These are phyloP conservation scores for Talaromyces stipitatus DNA, from an alignment of 495 filamentous ascomycete species.

Conservation along the genomic window DNA sequence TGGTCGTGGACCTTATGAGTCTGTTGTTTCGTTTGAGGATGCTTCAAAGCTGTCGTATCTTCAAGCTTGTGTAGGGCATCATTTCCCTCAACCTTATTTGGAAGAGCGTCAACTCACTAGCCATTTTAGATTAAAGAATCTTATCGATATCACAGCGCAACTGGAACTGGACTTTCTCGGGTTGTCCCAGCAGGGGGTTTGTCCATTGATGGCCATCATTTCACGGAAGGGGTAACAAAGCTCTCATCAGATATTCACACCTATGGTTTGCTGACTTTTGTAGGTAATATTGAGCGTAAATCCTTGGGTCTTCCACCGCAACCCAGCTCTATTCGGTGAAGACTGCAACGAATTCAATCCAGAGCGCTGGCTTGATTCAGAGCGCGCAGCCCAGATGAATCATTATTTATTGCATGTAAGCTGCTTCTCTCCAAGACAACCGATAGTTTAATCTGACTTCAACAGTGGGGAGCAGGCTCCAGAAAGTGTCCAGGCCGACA, in stretches of 20 bases:
- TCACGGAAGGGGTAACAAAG: too few species aligned
- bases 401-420: slow-evolving; percentile 24
- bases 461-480: slow-evolving; percentile 36
- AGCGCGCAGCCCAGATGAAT: slow-evolving; percentile 22
- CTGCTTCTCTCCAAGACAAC: not conserved
- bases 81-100: too few species aligned
- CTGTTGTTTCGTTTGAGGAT: not conserved
- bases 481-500: slow-evolving; percentile 35
- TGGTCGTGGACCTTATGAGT: not conserved
- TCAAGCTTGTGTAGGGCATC: too few species aligned
- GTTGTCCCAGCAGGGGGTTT: too few species aligned
- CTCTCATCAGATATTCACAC: too few species aligned
- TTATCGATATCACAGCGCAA: too few species aligned
- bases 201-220: too few species aligned
- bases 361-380: slow-evolving; percentile 27
- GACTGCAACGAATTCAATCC: slow-evolving; percentile 38
- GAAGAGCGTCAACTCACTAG: too few species aligned
- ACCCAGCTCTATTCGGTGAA: slow-evolving; percentile 31
- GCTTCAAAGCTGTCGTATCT: too few species aligned
- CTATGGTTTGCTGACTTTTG: not conserved
- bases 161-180: too few species aligned
- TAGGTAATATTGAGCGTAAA: slow-evolving; percentile 36
- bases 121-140: too few species aligned
- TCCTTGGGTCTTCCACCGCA: slow-evolving; percentile 35
- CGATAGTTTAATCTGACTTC: not conserved